These are phyloP conservation scores for Fusarium algeriense DNA, from an alignment of 2,329 filamentous ascomycete species.

Conservation along the genomic window DNA sequence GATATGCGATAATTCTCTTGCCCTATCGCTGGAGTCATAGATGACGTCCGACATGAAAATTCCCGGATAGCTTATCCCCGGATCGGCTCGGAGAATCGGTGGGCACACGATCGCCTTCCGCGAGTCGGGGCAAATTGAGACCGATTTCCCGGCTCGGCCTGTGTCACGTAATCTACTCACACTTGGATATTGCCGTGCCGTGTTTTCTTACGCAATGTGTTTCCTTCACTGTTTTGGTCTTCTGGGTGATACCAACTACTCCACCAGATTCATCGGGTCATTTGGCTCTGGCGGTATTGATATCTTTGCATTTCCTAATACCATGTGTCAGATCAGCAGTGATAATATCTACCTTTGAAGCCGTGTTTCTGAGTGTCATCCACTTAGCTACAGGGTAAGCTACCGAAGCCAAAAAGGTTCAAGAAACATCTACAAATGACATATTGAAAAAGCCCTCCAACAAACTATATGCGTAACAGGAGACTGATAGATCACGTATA, in stretches of 20 bases:
- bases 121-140: constrained; percentile 25
- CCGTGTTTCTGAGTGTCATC: background rate
- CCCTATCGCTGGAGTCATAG: constrained; percentile 23
- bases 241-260: background rate
- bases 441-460: too few relatives aligned
- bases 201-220: background rate
- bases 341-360: background rate
- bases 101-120: constrained; percentile 33
- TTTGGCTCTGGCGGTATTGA: background rate
- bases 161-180: background rate
- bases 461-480: too few relatives aligned
- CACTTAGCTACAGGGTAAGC: background rate
- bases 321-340: background rate
- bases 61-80: constrained; percentile 42
- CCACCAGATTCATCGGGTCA: background rate
- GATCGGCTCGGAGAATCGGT: constrained; percentile 39
- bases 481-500: too few relatives aligned
- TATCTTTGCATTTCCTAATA: background rate
- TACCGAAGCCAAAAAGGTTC: too few relatives aligned
- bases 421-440: too few relatives aligned
- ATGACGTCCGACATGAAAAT: constrained; percentile 46
- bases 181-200: background rate
- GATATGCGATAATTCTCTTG: constrained; percentile 17
- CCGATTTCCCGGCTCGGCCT: constrained; percentile 20
- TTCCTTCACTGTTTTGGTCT: background rate